Evolutionary conservation across 2,329 filamentous ascomycete genomes (phyloP).

Genomic region (Mollisiaceae sp.): DNA sequence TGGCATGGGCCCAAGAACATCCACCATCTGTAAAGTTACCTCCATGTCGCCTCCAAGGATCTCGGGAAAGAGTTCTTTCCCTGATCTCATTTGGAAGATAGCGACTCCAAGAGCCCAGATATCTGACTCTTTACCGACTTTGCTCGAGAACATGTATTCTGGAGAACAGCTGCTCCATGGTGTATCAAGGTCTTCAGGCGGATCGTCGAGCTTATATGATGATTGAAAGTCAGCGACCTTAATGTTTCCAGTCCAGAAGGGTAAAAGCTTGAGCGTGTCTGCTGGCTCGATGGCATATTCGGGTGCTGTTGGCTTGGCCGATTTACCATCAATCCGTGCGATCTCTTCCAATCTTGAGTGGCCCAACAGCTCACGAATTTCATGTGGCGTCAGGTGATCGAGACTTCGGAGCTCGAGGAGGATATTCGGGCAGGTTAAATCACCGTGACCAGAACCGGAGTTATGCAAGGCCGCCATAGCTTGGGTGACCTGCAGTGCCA

Average conservation of each 20-base stretch:
- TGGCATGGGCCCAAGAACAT: neutral
- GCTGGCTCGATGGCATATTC: neutral
- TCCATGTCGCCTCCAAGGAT: constrained; percentile 3
- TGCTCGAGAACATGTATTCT: neutral
- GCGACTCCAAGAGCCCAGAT: constrained; percentile 5
- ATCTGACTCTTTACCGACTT: constrained; percentile 8
- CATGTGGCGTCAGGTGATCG: neutral
- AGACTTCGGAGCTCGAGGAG: constrained; percentile 13
- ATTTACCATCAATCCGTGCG: neutral
- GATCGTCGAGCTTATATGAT: neutral
- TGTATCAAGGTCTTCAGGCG: neutral
- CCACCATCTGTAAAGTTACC: neutral
- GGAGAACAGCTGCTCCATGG: neutral
- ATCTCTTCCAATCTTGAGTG: neutral
- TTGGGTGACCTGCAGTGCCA: neutral
- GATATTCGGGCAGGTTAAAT: constrained; percentile 16
- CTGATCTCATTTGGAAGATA: constrained; percentile 8
- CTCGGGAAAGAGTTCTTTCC: neutral
- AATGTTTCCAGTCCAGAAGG: constrained; percentile 19
- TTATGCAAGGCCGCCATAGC: constrained; percentile 10
- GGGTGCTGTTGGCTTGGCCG: neutral
- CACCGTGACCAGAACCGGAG: constrained; percentile 15
- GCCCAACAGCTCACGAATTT: neutral
- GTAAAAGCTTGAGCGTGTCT: constrained; percentile 5
- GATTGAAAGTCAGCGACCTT: constrained; percentile 21